Evolutionary conservation across 2,329 filamentous ascomycete genomes (phyloP).

Genomic region (Fusarium dlaminii): DNA sequence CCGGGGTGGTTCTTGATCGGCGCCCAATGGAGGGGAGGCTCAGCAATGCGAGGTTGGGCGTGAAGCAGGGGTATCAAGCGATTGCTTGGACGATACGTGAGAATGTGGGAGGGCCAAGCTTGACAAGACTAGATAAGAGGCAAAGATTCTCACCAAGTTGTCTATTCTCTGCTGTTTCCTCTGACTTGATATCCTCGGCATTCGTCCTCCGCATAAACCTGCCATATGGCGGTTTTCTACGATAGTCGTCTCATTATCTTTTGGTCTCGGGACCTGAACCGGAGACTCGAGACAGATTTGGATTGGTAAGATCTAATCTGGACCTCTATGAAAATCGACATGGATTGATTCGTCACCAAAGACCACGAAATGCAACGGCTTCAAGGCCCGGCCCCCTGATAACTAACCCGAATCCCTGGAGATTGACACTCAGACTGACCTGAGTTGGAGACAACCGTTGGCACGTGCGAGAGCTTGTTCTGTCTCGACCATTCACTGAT

Average conservation of each 20-base stretch:
- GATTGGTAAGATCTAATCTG: slow-evolving; percentile 13
- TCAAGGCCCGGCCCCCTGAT: slow-evolving; percentile 15
- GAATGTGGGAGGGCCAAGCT: slow-evolving; percentile 1
- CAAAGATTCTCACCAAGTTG: neutral
- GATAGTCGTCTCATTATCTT: slow-evolving; percentile 5
- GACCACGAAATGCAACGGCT: slow-evolving; percentile 1
- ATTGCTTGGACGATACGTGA: slow-evolving; percentile 21
- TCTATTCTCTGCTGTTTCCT: neutral
- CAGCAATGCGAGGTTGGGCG: slow-evolving; percentile 34
- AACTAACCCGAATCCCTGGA: slow-evolving; percentile 16
- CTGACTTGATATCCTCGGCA: neutral
- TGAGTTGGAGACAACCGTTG: slow-evolving; percentile 26
- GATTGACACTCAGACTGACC: neutral
- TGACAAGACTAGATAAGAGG: slow-evolving; percentile 15
- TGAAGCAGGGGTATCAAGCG: slow-evolving; percentile 25
- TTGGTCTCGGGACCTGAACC: slow-evolving; percentile 22
- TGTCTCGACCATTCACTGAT: slow-evolving; percentile 3
- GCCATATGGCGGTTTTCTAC: slow-evolving; percentile 20
- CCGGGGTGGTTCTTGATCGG: slow-evolving; percentile 31
- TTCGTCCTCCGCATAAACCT: slow-evolving; percentile 5
- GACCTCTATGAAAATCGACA: neutral
- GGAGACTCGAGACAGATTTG: slow-evolving; percentile 20
- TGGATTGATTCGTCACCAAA: slow-evolving; percentile 9
- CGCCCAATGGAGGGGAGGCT: slow-evolving; percentile 34
- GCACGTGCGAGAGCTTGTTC: slow-evolving; percentile 40